These are phyloP conservation scores for Dactylella cylindrospora DNA, from an alignment of 2,329 filamentous ascomycete genomes.

Conservation along the genomic window DNA sequence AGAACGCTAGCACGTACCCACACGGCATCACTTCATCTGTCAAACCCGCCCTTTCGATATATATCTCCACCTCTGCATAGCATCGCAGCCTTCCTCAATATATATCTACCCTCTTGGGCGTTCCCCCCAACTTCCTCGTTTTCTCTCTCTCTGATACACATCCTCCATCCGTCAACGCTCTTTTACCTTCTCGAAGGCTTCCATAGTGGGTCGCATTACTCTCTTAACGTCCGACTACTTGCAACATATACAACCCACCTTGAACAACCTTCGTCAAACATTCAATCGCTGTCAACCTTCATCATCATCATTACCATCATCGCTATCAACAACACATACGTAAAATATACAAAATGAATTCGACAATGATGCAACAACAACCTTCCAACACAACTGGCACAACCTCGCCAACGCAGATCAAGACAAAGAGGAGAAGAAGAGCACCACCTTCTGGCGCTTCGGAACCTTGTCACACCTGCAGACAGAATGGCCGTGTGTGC, in stretches of 20 bases:
- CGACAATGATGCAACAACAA: constrained; percentile 47
- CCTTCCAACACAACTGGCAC: constrained; percentile 44
- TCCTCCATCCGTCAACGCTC: constrained; percentile 29
- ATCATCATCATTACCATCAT: constrained; percentile 32
- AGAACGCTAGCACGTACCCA: constrained; percentile 41
- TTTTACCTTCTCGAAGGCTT: constrained; percentile 20
- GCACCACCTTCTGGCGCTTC: constrained; percentile 84
- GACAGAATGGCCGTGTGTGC: constrained; percentile 79
- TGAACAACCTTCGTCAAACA: constrained; percentile 9
- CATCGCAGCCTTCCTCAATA: constrained; percentile 38
- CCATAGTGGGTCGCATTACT: constrained; percentile 19
- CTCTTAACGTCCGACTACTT: constrained; percentile 24
- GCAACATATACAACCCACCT: constrained; percentile 17
- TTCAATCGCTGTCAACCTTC: constrained; percentile 1
- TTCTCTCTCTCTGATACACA: constrained; percentile 44
- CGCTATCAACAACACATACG: constrained; percentile 27
- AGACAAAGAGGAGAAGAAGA: constrained; percentile 72
- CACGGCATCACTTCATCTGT: constrained; percentile 36
- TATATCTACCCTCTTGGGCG: constrained; percentile 41
- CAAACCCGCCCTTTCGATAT: constrained; percentile 33
- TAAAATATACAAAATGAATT: constrained; percentile 46
- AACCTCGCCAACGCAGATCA: constrained; percentile 46
- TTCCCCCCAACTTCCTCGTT: constrained; percentile 19
- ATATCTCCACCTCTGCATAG: constrained; percentile 37
- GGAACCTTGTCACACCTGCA: constrained; percentile 93